Evolutionary conservation across 345 rosid species (phyloP).

Genomic region (Rhodomyrtus tomentosa): DNA sequence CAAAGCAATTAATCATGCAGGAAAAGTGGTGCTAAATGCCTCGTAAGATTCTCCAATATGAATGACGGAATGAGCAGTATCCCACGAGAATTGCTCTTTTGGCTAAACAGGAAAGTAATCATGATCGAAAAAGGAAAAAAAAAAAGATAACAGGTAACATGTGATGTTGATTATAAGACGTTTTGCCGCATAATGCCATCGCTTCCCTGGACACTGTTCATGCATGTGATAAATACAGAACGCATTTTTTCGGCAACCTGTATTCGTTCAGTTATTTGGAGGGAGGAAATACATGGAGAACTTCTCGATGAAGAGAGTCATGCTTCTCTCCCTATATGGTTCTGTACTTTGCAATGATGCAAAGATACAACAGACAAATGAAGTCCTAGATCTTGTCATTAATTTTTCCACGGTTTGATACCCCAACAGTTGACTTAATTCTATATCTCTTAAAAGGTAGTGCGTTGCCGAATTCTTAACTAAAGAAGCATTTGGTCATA

Average conservation of each 20-base stretch:
- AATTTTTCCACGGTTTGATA: not conserved
- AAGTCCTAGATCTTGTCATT: not conserved
- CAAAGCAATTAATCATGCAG: not conserved
- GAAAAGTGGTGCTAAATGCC: not conserved
- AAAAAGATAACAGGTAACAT: not conserved
- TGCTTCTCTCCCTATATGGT: not conserved
- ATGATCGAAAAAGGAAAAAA: not conserved
- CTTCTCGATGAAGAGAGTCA: not conserved
- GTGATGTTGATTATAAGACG: not conserved
- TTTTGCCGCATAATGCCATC: not conserved
- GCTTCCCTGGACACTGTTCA: not conserved
- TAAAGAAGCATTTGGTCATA: not conserved
- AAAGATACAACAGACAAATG: not conserved
- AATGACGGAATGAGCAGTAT: not conserved
- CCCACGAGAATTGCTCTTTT: not conserved
- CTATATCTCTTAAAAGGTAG: not conserved
- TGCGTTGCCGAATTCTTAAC: not conserved
- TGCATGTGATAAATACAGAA: not conserved
- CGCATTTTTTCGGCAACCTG: not conserved
- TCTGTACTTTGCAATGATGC: not conserved
- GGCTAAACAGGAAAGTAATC: not conserved
- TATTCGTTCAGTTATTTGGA: not conserved
- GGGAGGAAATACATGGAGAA: not conserved
- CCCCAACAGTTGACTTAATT: not conserved
- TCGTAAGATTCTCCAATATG: not conserved